Percentiles rank a stretch among this genome's conserved stretches.
phyloP scores from a whole-genome alignment of 1,139 yeast genomes.

The Pichia sp. region DNA sequence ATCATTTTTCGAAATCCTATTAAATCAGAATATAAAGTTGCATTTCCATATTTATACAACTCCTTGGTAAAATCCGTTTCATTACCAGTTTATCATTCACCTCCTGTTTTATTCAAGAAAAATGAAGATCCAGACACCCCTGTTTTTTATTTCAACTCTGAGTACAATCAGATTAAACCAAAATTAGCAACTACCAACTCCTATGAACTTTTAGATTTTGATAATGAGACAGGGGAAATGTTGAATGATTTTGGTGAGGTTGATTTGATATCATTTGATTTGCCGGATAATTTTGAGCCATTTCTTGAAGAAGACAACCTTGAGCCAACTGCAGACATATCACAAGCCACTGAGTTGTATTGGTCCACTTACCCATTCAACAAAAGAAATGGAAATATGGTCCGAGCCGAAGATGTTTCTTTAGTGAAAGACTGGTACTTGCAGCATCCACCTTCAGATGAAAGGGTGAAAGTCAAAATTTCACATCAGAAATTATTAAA shows the following conservation, averaged over 20 bases:
- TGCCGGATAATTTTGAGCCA: conserved; percentile 28
- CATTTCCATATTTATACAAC: conserved; percentile 80
- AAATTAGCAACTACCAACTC: conserved; percentile 9
- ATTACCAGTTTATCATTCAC: conserved; percentile 54
- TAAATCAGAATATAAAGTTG: conserved; percentile 76
- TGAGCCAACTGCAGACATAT: conserved; percentile 37
- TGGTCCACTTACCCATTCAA: conserved; percentile 86
- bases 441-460: conserved; percentile 54
- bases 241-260: conserved; percentile 15
- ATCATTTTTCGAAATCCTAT: conserved; percentile 72
- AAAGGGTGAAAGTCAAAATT: conserved; percentile 69
- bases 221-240: conserved; percentile 27
- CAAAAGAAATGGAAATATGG: conserved; percentile 58
- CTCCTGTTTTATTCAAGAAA: conserved; percentile 40
- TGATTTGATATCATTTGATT: conserved; percentile 20
- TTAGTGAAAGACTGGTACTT: conserved; percentile 76
- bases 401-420: conserved; percentile 87
- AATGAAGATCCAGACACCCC: conserved; percentile 45
- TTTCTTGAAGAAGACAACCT: conserved; percentile 37
- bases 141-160: conserved; percentile 47
- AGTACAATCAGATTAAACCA: conserved; percentile 49
- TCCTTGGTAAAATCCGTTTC: conserved; percentile 63
- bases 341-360: conserved; percentile 56
- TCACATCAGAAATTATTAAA: conserved; percentile 86
- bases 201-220: conserved; percentile 20